Percentiles rank a stretch among this genome's conserved stretches.
Evolutionary conservation across 768 basidiomycete species (phyloP).

Genomic region (Inosperma sp.): DNA sequence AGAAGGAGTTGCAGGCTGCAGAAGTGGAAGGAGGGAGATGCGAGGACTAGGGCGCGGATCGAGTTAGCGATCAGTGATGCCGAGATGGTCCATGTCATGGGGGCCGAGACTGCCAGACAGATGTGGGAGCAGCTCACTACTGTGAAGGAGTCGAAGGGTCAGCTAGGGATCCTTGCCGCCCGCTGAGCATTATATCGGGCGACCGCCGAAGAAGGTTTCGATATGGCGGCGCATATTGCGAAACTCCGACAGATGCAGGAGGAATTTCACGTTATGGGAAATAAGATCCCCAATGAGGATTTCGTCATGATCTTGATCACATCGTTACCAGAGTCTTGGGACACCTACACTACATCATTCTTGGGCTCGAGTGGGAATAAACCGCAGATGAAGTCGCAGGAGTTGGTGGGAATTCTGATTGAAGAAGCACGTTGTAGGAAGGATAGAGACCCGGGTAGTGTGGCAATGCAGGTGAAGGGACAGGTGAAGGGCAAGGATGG

Average conservation of each 20-base stretch:
- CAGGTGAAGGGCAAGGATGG: background rate
- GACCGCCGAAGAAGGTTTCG: conserved; percentile 23
- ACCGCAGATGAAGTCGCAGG: conserved; percentile 14
- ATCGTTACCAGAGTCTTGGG: conserved; percentile 27
- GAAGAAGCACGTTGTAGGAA: conserved; percentile 14
- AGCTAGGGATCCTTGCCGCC: conserved; percentile 22
- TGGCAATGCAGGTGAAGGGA: background rate
- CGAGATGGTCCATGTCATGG: conserved; percentile 25
- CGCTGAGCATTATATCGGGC: conserved; percentile 19
- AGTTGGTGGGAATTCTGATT: conserved; percentile 23
- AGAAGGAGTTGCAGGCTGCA: background rate
- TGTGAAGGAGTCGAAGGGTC: conserved; percentile 25
- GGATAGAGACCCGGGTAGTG: background rate
- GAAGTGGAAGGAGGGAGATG: conserved; percentile 20
- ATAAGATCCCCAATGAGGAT: conserved; percentile 24
- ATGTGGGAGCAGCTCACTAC: conserved; percentile 27
- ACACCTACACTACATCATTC: conserved; percentile 23
- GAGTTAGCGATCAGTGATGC: conserved; percentile 22
- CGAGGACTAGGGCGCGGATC: conserved; percentile 20
- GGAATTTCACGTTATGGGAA: conserved; percentile 24
- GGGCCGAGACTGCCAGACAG: conserved; percentile 19
- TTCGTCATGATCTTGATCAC: conserved; percentile 28
- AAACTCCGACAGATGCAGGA: conserved; percentile 23
- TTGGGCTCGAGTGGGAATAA: conserved; percentile 19
- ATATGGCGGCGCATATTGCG: conserved; percentile 28